Percentiles rank a stretch among this genome's conserved stretches.
Evolutionary conservation across 768 basidiomycete genomes (phyloP).

Genomic region (Leccinum olivaceopallidum): DNA sequence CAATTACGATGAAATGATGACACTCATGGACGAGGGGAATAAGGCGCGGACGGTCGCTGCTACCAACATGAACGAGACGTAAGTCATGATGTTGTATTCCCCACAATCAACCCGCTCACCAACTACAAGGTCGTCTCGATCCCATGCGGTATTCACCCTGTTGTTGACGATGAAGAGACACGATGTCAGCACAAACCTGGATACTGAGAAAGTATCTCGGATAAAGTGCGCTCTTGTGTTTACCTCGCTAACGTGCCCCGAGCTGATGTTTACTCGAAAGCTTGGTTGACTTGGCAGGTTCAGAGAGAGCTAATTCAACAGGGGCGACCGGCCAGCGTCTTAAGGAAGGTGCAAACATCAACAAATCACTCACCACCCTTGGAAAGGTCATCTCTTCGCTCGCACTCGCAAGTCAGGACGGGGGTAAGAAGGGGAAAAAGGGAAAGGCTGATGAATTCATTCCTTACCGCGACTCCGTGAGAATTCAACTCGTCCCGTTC

Average conservation of each 20-base stretch:
- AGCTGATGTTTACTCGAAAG: conserved; percentile 39
- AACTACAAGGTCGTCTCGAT: conserved; percentile 82
- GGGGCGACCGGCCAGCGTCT: conserved; percentile 95
- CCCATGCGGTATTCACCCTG: conserved; percentile 97
- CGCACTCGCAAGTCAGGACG: conserved; percentile 57
- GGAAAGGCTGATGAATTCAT: conserved; percentile 90
- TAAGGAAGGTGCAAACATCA: conserved; percentile 98
- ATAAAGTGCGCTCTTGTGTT: conserved; percentile 62
- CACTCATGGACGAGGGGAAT: conserved; percentile 99
- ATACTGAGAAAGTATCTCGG: conserved; percentile 98
- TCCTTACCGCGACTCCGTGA: conserved; percentile 95
- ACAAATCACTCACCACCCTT: conserved; percentile 96
- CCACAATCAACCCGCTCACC: neutral
- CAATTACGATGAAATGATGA: conserved; percentile 97
- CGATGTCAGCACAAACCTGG: conserved; percentile 81
- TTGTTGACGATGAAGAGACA: conserved; percentile 90
- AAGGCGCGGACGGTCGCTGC: conserved; percentile 98
- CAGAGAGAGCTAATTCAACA: conserved; percentile 95
- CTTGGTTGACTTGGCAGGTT: conserved; percentile 95
- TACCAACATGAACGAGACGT: conserved; percentile 99
- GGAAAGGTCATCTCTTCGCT: conserved; percentile 97
- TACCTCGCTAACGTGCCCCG: neutral
- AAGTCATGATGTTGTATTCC: conserved; percentile 30
- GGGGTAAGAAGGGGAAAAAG: conserved; percentile 83
- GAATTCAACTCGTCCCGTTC: conserved; percentile 26